Evolutionary conservation across 2,329 filamentous ascomycete species (phyloP).

Genomic region (Hypoxylon sp.): DNA sequence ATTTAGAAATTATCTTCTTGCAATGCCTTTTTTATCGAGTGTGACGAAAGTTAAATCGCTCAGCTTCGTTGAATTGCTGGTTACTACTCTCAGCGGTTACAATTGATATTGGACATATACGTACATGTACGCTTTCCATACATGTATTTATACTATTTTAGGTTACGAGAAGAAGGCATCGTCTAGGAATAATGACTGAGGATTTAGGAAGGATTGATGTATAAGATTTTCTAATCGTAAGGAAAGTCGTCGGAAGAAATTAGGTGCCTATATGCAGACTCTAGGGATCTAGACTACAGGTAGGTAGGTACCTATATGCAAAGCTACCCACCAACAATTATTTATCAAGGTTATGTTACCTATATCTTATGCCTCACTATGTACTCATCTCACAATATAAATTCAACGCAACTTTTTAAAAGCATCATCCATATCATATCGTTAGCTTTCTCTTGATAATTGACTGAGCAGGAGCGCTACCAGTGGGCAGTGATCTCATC

Average conservation of each 20-base stretch:
- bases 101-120: too few species aligned
- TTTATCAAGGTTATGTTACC: too few species aligned
- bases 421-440: not conserved
- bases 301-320: not conserved
- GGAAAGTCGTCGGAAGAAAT: not conserved
- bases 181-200: not conserved
- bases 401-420: not conserved
- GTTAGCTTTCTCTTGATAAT: not conserved
- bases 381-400: slow-evolving; percentile 17
- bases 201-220: not conserved
- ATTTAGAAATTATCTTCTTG: not conserved
- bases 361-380: slow-evolving; percentile 13
- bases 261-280: slow-evolving; percentile 5
- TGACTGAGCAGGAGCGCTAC: not conserved
- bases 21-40: not conserved
- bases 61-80: not conserved
- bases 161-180: not conserved
- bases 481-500: not conserved
- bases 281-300: not conserved
- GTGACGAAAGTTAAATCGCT: not conserved
- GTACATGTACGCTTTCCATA: not conserved
- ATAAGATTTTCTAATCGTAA: not conserved
- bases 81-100: too few species aligned
- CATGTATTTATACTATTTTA: not conserved
- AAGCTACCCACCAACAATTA: slow-evolving; percentile 4